These are phyloP conservation scores for Trametes versicolor DNA, from an alignment of 1,284 basidiomycete species.

Conservation along the genomic window DNA sequence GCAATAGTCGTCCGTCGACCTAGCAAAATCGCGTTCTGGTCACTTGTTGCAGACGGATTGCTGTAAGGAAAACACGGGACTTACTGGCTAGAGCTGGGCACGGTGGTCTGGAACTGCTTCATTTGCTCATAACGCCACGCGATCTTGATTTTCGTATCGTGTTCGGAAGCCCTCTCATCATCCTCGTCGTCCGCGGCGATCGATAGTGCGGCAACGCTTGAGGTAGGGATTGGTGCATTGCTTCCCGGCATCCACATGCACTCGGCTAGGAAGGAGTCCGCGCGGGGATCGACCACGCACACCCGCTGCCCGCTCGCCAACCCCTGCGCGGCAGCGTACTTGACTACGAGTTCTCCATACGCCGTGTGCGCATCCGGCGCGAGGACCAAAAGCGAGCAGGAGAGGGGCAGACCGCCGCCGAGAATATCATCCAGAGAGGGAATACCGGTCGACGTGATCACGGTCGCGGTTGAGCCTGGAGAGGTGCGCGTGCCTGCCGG, in stretches of 20 bases:
- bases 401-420: slow-evolving; percentile 91
- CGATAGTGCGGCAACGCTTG: slow-evolving; percentile 2
- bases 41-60: slow-evolving; percentile 30
- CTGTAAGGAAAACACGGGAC: slow-evolving; percentile 49
- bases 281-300: slow-evolving; percentile 72
- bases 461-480: slow-evolving; percentile 66
- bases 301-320: slow-evolving; percentile 77
- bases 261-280: slow-evolving; percentile 65
- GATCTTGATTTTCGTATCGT: slow-evolving; percentile 78
- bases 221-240: slow-evolving; percentile 20
- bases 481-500: slow-evolving; percentile 73
- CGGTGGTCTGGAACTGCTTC: slow-evolving; percentile 92
- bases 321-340: slow-evolving; percentile 91
- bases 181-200: slow-evolving; percentile 46
- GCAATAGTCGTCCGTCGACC: slow-evolving; percentile 70
- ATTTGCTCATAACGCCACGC: slow-evolving; percentile 96
- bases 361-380: slow-evolving; percentile 87
- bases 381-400: slow-evolving; percentile 77
- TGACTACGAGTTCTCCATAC: slow-evolving; percentile 88
- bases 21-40: slow-evolving; percentile 38
- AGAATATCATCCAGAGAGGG: slow-evolving; percentile 96
- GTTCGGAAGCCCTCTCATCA: slow-evolving; percentile 47
- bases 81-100: slow-evolving; percentile 59
- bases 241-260: slow-evolving; percentile 81
- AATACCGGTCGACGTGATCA: slow-evolving; percentile 87